Evolutionary conservation across 495 filamentous ascomycete genomes (phyloP).

Genomic region (Lasiosphaeria ovina): DNA sequence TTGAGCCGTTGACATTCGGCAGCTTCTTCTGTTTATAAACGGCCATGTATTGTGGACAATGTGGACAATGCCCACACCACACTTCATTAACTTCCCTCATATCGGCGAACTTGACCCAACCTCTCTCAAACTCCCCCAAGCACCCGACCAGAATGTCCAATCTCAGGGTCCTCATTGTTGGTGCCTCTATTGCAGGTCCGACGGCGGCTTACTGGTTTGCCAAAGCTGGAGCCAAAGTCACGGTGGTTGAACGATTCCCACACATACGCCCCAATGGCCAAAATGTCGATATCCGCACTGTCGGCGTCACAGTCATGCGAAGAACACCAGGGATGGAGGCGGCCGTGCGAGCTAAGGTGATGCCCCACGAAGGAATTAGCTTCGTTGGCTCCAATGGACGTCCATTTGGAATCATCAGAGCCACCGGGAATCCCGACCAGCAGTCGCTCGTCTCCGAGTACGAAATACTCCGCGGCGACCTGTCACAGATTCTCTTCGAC

Average conservation of each 20-base stretch:
- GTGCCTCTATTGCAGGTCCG: conserved; percentile 42
- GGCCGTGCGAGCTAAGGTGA: conserved; percentile 21
- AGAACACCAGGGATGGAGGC: conserved; percentile 30
- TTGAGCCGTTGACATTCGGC: no score
- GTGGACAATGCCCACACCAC: no score
- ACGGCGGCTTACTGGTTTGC: conserved; percentile 22
- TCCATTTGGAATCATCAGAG: conserved; percentile 17
- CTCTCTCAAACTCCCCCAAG: neutral
- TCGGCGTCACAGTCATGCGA: conserved; percentile 34
- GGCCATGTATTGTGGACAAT: no score
- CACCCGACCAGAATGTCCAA: conserved; percentile 28
- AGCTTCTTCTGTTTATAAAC: no score
- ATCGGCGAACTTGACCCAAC: no score
- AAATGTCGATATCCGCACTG: conserved; percentile 37
- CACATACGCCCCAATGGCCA: conserved; percentile 32
- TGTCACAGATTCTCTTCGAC: conserved; percentile 24
- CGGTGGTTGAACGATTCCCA: conserved; percentile 31
- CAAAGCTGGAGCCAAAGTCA: conserved; percentile 20
- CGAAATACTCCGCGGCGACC: conserved; percentile 26
- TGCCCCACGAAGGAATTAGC: conserved; percentile 26
- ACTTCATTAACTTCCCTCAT: no score
- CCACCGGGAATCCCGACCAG: conserved; percentile 27
- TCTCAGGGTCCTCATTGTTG: conserved; percentile 38
- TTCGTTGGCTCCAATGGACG: conserved; percentile 25
- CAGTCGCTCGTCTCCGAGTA: conserved; percentile 20